Evolutionary conservation across 2,329 filamentous ascomycete genomes (phyloP).

Genomic region (Verticillium tricorpus): DNA sequence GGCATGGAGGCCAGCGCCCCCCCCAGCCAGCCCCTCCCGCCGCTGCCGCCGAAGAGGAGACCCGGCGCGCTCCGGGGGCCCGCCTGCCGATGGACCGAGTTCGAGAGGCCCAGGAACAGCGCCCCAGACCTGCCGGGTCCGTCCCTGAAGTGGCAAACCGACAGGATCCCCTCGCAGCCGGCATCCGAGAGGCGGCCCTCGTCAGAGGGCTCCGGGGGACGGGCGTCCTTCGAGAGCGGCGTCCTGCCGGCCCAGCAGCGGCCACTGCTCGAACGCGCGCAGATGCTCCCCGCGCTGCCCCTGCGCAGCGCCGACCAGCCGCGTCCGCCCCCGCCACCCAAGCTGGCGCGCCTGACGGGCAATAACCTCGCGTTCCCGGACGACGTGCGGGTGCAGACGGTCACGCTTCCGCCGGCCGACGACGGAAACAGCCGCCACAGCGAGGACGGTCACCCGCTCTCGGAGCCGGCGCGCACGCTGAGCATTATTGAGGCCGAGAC

Average conservation of each 20-base stretch:
- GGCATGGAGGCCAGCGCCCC: constrained; percentile 16
- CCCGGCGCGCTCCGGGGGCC: constrained; percentile 20
- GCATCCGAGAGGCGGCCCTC: neutral
- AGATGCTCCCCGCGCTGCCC: constrained; percentile 20
- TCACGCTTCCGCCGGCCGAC: constrained; percentile 1
- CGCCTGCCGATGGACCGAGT: neutral
- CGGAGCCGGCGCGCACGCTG: constrained; percentile 9
- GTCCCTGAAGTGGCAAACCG: neutral
- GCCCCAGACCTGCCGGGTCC: neutral
- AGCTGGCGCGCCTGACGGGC: constrained; percentile 37
- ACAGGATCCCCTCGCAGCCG: constrained; percentile 3
- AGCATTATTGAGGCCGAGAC: constrained; percentile 8
- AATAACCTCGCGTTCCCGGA: constrained; percentile 24
- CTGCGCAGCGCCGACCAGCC: constrained; percentile 16
- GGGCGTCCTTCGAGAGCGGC: constrained; percentile 7
- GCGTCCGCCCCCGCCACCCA: constrained; percentile 12
- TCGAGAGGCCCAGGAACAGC: neutral
- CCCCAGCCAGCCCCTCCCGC: constrained; percentile 13
- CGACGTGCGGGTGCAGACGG: neutral
- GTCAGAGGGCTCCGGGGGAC: constrained; percentile 1
- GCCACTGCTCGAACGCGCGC: neutral
- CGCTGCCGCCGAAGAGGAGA: constrained; percentile 17
- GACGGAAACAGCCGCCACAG: constrained; percentile 3
- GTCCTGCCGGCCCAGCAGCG: constrained; percentile 1
- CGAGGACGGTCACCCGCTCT: neutral